phyloP scores from a whole-genome alignment of 495 filamentous ascomycete species.

The Aspergillus campestris region DNA sequence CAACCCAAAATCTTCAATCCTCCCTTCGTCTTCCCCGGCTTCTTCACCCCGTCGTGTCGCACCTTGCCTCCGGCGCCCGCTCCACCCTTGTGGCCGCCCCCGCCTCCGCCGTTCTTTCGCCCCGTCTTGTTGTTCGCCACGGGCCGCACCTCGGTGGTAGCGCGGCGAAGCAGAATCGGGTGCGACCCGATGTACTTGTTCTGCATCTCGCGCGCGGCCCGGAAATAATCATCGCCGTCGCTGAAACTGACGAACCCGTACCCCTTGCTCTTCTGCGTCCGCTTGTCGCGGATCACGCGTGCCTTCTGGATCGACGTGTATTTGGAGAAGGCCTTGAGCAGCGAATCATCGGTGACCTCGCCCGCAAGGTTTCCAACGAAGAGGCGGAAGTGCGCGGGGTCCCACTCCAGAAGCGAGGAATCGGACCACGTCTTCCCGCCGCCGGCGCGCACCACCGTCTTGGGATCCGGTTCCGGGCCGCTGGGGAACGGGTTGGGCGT shows the following conservation, averaged over 20 bases:
- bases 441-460: slow-evolving; percentile 76
- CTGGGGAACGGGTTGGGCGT: slow-evolving; percentile 37
- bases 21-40: slow-evolving; percentile 68
- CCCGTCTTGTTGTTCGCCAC: slow-evolving; percentile 40
- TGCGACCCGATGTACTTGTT: slow-evolving; percentile 98
- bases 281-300: slow-evolving; percentile 91
- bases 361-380: slow-evolving; percentile 98
- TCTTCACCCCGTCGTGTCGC: slow-evolving; percentile 64
- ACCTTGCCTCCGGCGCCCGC: slow-evolving; percentile 28
- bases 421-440: slow-evolving; percentile 90
- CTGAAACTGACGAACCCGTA: slow-evolving; percentile 96
- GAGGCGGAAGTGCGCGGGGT: slow-evolving; percentile 86
- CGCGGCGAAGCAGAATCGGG: slow-evolving; percentile 75
- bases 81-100: slow-evolving; percentile 25
- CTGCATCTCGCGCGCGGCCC: slow-evolving; percentile 93
- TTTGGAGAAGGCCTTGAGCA: slow-evolving; percentile 84
- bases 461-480: slow-evolving; percentile 38
- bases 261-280: slow-evolving; percentile 88
- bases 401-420: slow-evolving; percentile 82
- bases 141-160: slow-evolving; percentile 82
- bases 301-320: slow-evolving; percentile 87
- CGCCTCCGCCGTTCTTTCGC: slow-evolving; percentile 35
- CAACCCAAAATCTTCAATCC: slow-evolving; percentile 71
- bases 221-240: slow-evolving; percentile 91
- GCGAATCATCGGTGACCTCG: slow-evolving; percentile 92